Evolutionary conservation across 1,284 basidiomycete species (phyloP).

Genomic region (Ganoderma lingzhi): DNA sequence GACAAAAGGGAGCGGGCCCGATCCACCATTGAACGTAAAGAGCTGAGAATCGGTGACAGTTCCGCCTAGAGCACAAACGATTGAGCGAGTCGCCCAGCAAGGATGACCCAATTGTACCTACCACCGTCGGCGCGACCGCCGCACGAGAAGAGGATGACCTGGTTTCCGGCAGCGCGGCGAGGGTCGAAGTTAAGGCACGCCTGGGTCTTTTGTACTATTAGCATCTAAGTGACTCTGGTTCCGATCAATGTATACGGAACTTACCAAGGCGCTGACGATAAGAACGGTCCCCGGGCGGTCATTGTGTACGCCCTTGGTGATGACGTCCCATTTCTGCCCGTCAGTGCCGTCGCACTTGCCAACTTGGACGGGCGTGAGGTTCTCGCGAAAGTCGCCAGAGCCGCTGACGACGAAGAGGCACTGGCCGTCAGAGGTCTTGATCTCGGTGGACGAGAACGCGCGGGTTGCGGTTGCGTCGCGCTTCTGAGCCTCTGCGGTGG

Average conservation of each 20-base stretch:
- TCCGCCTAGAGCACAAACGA: background rate
- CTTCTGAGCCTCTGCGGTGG: slow-evolving; percentile 15
- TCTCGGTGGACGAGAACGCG: slow-evolving; percentile 12
- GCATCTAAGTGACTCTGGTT: background rate
- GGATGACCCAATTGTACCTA: background rate
- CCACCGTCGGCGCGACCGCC: slow-evolving; percentile 21
- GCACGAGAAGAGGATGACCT: slow-evolving; percentile 19
- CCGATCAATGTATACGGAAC: background rate
- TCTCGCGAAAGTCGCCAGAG: slow-evolving; percentile 19
- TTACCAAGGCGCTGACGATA: slow-evolving; percentile 12
- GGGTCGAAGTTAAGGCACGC: slow-evolving; percentile 22
- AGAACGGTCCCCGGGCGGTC: slow-evolving; percentile 12
- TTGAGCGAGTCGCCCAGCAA: background rate
- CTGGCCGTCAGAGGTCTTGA: slow-evolving; percentile 16
- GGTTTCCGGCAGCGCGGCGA: slow-evolving; percentile 17
- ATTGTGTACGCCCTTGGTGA: slow-evolving; percentile 16
- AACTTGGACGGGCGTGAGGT: slow-evolving; percentile 18
- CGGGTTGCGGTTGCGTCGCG: slow-evolving; percentile 17
- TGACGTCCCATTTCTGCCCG: slow-evolving; percentile 18
- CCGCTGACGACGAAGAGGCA: slow-evolving; percentile 15
- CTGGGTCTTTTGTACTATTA: slow-evolving; percentile 1
- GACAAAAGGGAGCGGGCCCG: slow-evolving; percentile 9
- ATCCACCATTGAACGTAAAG: slow-evolving; percentile 16
- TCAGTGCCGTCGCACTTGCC: slow-evolving; percentile 12
- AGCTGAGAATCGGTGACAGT: slow-evolving; percentile 19